Evolutionary conservation across 805 yeast species (phyloP), one percentile per base, ranked within the genome.

Genomic region (Starmerella asiatica): DNA sequence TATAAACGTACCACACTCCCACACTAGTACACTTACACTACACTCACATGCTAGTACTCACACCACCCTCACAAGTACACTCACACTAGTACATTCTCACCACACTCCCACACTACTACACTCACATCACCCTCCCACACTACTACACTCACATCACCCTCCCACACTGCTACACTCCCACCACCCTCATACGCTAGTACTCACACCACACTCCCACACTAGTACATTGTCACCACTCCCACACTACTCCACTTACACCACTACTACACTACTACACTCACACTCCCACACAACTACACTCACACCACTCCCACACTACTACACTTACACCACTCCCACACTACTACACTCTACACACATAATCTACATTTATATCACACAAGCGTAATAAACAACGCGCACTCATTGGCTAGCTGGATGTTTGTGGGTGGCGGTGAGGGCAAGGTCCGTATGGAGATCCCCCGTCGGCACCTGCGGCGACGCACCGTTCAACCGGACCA

Each of bases 401-500:
- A n/a, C n/a, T n/a, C n/a, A n/a, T n/a, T n/a, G n/a, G n/a, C n/a
- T n/a, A n/a, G n/a, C n/a, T n/a, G n/a, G n/a, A n/a, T n/a, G n/a
- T n/a, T n/a, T n/a, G n/a, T n/a, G n/a, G n/a, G n/a, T n/a, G n/a
- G n/a, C n/a, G n/a, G n/a, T n/a, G n/a, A n/a, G n/a, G n/a, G n/a
- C n/a, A n/a, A n/a, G n/a, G n/a, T n/a, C n/a, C 26, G 7, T 18
- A 45, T 43, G 46, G 44, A 39, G 29, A 21, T 43, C 26, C 35
- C 46, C 15, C 12, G 27, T 8, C 33, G 45, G 28, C 42, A 40
- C 17, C 37, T 34, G n/a, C 40, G 48, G 12, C 41, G 50, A 21
- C 42, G 50, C 18, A 33, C 39, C 21, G 29, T 21, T 18, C 23
- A 42, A 9, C 34, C 31, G 21, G 35, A 35, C 6, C 47, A 45